Evolutionary conservation across 805 yeast species (phyloP).

Genomic region (Saccharomyces eubayanus): DNA sequence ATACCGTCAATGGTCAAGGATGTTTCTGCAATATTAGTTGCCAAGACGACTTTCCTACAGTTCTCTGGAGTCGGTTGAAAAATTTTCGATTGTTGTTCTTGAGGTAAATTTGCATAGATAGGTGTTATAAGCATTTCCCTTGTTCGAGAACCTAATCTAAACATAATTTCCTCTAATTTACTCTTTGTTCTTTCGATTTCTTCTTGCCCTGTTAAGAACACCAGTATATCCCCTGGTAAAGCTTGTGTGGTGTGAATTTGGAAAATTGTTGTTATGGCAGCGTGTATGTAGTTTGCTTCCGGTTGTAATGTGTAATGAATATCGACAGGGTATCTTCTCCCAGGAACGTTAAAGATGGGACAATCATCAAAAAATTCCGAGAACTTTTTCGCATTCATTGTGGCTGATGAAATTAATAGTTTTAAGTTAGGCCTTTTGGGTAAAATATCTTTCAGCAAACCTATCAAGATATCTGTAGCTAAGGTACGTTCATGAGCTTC

Average conservation of each 20-base stretch:
- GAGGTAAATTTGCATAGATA: slow-evolving; percentile 84
- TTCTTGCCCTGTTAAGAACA: slow-evolving; percentile 92
- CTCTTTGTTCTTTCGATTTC: slow-evolving; percentile 84
- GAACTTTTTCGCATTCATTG: slow-evolving; percentile 84
- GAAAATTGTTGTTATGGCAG: slow-evolving; percentile 79
- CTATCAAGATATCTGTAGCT: slow-evolving; percentile 79
- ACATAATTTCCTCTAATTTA: slow-evolving; percentile 54
- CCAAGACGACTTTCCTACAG: slow-evolving; percentile 78
- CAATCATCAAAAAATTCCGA: slow-evolving; percentile 74
- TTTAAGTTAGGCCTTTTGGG: slow-evolving; percentile 57
- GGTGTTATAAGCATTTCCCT: slow-evolving; percentile 68
- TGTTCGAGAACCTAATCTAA: slow-evolving; percentile 51
- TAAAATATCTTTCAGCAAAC: slow-evolving; percentile 67
- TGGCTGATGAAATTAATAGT: slow-evolving; percentile 84
- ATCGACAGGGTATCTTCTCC: slow-evolving; percentile 88
- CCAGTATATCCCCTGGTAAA: slow-evolving; percentile 74
- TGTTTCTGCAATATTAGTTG: slow-evolving; percentile 96
- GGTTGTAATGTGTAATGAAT: slow-evolving; percentile 77
- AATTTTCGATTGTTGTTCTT: slow-evolving; percentile 70
- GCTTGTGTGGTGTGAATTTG: slow-evolving; percentile 64
- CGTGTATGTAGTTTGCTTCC: slow-evolving; percentile 83
- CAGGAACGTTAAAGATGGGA: slow-evolving; percentile 85
- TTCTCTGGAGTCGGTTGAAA: slow-evolving; percentile 81
- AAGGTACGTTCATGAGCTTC: slow-evolving; percentile 96
- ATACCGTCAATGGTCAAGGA: slow-evolving; percentile 96